phyloP scores from a whole-genome alignment of 768 basidiomycete species.

The Macrolepiota fuliginosa region DNA sequence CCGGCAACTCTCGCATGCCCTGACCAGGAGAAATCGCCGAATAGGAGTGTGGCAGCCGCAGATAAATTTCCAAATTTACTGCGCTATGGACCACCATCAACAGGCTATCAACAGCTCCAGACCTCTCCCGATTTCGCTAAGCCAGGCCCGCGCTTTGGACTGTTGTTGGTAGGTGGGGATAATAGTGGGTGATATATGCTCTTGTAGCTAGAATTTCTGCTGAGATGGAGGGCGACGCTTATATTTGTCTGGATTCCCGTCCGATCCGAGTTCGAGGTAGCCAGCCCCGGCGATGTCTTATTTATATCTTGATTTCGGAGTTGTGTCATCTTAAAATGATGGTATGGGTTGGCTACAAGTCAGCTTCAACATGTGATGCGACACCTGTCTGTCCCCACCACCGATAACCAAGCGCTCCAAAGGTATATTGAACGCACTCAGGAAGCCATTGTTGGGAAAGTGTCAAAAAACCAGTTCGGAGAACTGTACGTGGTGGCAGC shows the following conservation, averaged over 20 bases:
- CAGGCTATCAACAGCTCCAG: slow-evolving; percentile 40
- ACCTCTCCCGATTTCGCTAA: slow-evolving; percentile 65
- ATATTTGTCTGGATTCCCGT: too few species aligned
- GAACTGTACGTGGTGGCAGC: not conserved
- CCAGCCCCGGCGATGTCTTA: too few species aligned
- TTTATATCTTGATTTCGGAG: too few species aligned
- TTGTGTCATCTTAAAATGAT: not conserved
- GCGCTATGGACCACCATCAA: slow-evolving; percentile 48
- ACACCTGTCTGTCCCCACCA: not conserved
- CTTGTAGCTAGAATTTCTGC: not conserved
- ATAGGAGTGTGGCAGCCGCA: slow-evolving; percentile 19
- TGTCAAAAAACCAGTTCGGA: not conserved
- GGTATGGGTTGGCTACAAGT: not conserved
- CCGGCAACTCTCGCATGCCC: slow-evolving; percentile 50
- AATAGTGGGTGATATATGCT: slow-evolving; percentile 9
- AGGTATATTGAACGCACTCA: not conserved
- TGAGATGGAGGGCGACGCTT: not conserved
- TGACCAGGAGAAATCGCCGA: slow-evolving; percentile 11
- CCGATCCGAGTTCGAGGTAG: too few species aligned
- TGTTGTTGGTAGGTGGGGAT: slow-evolving; percentile 60
- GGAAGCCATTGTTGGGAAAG: not conserved
- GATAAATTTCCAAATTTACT: slow-evolving; percentile 41
- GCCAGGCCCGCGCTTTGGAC: slow-evolving; percentile 71
- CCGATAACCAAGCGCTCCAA: not conserved
- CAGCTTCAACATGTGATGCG: not conserved